Base-by-base conservation (phyloP, 2,329 filamentous ascomycete species). In the Domatiomyces catenatus region DNA sequence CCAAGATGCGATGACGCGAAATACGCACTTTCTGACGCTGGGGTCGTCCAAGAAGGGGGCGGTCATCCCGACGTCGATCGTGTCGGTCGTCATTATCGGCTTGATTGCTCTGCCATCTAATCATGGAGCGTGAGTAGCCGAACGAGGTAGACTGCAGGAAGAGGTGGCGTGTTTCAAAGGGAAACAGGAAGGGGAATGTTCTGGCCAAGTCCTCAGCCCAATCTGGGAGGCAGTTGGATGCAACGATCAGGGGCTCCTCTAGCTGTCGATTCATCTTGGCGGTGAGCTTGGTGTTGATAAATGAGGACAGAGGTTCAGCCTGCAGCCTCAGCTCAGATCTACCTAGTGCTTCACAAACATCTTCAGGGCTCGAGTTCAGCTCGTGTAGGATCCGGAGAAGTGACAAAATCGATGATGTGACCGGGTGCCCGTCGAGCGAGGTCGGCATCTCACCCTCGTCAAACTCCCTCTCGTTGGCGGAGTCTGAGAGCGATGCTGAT, bases 21-120 rank as follows among this genome's bases (percentile, higher is more conserved):
- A 98, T 96, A 44, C 92, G 83, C n/a, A 98, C 90, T 67, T 98
- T 98, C 63, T 98, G 92, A 51, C 92, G 81, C 65, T 96, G 92
- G 1, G 95, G 75, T 43, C 90, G 79, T 12, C 92, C 92, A 2
- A 96, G 72, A 74, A 93, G 94, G 1, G 89, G 88, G 10, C 89
- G 78, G 55, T 96, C 89, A 58, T 96, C 90, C 46, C 87, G 76
- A 55, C 81, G 83, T 46, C 88, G 81, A 60, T 94, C 86, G 48
- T 85, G 80, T 43, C 90, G 78, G 50, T 77, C 80, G 53, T 94
- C 89, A 56, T 87, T 88, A 19, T 82, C 78, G 19, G 80, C 78
- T 64, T 95, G 88, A 1, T 86, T 81, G 61, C 86, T 94, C 68
- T 96, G 92, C 93, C 93, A 98, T 64, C 90, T 80, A 53, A 84